These are phyloP conservation scores for Globisporangium echinulatum DNA, from an alignment of 352 stramenopile genomes.

Conservation along the genomic window DNA sequence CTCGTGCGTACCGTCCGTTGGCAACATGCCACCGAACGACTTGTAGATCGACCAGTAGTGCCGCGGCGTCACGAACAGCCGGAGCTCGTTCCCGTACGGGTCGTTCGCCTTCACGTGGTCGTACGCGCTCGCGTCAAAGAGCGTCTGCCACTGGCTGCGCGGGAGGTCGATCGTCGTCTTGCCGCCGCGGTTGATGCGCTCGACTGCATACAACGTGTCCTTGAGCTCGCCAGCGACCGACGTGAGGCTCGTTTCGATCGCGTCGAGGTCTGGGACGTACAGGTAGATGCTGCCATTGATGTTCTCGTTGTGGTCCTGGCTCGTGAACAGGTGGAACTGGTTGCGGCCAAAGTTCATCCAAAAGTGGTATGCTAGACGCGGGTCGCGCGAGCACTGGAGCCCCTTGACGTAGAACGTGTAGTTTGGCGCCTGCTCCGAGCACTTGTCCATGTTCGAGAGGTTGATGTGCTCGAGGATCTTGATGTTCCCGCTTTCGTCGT, in stretches of 20 bases:
- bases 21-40: constrained; percentile 45
- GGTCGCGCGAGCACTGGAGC: constrained; percentile 55
- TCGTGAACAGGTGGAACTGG: constrained; percentile 70
- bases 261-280: constrained; percentile 53
- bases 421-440: constrained; percentile 31
- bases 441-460: constrained; percentile 50
- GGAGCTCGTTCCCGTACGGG: constrained; percentile 55
- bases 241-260: constrained; percentile 43
- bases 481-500: constrained; percentile 51
- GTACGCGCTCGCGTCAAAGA: constrained; percentile 40
- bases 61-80: constrained; percentile 42
- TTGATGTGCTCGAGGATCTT: constrained; percentile 73
- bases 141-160: constrained; percentile 44
- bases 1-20: constrained; percentile 24
- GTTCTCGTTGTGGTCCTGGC: constrained; percentile 48
- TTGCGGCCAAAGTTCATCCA: constrained; percentile 65
- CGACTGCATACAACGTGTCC: constrained; percentile 38
- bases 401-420: constrained; percentile 65
- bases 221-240: constrained; percentile 40
- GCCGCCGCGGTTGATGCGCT: constrained; percentile 46
- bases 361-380: constrained; percentile 59
- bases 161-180: constrained; percentile 44
- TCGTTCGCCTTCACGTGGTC: constrained; percentile 58
- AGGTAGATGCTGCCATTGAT: constrained; percentile 54
- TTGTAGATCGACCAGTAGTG: constrained; percentile 57